Conservation (phyloP, 2,329 filamentous ascomycete genomes). For the Pseudopithomyces maydicus region DNA sequence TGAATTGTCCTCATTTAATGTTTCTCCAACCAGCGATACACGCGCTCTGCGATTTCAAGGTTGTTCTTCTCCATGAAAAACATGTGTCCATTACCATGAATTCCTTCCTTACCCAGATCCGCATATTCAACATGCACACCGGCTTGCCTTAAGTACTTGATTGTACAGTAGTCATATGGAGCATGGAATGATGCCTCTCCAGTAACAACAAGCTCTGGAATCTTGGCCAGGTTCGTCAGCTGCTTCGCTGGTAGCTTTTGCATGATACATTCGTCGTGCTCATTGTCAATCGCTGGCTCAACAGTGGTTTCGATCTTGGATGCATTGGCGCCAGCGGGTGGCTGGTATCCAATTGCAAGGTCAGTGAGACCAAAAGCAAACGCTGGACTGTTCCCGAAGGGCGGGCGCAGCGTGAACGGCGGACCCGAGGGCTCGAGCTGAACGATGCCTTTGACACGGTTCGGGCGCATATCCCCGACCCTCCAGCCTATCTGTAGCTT, state of each 20-base stretch:
- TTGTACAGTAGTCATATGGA: conserved; percentile 61
- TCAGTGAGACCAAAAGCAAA: conserved; percentile 37
- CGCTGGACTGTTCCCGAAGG: conserved; percentile 50
- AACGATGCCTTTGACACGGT: conserved; percentile 1
- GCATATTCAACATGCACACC: conserved; percentile 30
- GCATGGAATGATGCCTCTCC: conserved; percentile 60
- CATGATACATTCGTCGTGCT: conserved; percentile 45
- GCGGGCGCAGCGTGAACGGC: conserved; percentile 36
- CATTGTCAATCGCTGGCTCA: conserved; percentile 25
- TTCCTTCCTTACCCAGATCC: conserved; percentile 60
- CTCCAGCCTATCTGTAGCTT: neutral
- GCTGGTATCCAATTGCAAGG: conserved; percentile 39
- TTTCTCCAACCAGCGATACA: conserved; percentile 15
- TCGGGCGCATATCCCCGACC: conserved; percentile 2
- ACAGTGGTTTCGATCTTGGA: conserved; percentile 25
- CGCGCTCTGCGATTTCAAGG: conserved; percentile 22
- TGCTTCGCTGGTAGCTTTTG: conserved; percentile 49
- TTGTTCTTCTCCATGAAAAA: conserved; percentile 43
- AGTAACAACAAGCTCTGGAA: conserved; percentile 58
- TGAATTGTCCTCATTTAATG: neutral
- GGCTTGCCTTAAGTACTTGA: conserved; percentile 56
- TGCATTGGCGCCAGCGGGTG: conserved; percentile 29
- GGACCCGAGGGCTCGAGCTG: conserved; percentile 3
- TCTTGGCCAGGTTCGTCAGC: conserved; percentile 54
- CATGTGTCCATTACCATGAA: conserved; percentile 60